phyloP scores from a whole-genome alignment of 2,329 filamentous ascomycete genomes.

The Didymellaceae sp. region DNA sequence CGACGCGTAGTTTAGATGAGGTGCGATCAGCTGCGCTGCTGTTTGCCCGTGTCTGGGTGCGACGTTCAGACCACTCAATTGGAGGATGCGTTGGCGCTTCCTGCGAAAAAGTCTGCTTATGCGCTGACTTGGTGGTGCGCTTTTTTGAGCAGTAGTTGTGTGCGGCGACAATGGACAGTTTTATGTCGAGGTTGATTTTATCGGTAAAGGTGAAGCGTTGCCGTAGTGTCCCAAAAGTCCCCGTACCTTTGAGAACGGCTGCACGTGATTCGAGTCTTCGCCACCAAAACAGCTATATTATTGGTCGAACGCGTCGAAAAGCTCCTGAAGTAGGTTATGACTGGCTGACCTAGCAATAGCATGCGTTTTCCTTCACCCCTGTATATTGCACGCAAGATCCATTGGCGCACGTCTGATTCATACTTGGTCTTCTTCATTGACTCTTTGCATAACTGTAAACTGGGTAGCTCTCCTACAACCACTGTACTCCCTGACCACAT shows the following conservation, averaged over 20 bases:
- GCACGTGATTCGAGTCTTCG: constrained; percentile 9
- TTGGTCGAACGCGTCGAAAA: neutral
- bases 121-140: neutral
- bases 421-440: too few relatives aligned
- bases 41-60: constrained; percentile 2
- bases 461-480: too few relatives aligned
- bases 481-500: too few relatives aligned
- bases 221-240: constrained; percentile 5
- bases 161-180: constrained; percentile 1
- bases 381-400: too few relatives aligned
- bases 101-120: neutral
- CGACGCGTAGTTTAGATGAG: neutral
- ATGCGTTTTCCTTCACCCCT: too few relatives aligned
- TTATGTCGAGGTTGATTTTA: neutral
- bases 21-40: neutral
- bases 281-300: neutral
- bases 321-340: neutral
- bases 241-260: constrained; percentile 9
- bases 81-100: constrained; percentile 3
- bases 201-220: constrained; percentile 17
- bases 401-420: too few relatives aligned
- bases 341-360: neutral
- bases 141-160: neutral
- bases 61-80: constrained; percentile 7
- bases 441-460: too few relatives aligned